phyloP scores from a whole-genome alignment of 2,329 filamentous ascomycete species.

The Tolypocladium tropicale region DNA sequence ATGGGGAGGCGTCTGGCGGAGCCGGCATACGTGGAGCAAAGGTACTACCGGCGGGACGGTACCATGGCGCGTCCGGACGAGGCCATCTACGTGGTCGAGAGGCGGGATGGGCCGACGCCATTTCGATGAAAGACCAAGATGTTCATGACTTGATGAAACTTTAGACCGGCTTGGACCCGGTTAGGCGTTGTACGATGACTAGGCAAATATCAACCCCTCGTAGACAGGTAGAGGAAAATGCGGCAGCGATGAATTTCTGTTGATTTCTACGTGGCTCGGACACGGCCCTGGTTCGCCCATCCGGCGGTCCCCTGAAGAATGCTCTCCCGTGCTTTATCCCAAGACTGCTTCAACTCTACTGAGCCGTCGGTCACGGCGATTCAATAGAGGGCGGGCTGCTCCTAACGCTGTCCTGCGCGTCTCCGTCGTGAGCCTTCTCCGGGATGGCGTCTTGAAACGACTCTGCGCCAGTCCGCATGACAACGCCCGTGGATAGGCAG shows the following conservation, averaged over 20 bases:
- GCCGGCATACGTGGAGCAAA: conserved; percentile 8
- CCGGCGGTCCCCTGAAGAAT: background rate
- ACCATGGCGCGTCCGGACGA: conserved; percentile 5
- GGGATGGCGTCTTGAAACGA: conserved; percentile 12
- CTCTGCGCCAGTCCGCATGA: conserved; percentile 53
- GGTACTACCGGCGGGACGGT: conserved; percentile 10
- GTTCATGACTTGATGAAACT: background rate
- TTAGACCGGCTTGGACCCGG: background rate
- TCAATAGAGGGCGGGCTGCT: conserved; percentile 4
- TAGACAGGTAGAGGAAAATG: background rate
- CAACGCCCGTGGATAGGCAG: conserved; percentile 46
- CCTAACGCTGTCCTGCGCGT: conserved; percentile 1
- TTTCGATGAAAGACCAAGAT: background rate
- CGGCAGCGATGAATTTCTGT: background rate
- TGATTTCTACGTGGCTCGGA: background rate
- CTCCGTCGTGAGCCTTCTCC: conserved; percentile 9
- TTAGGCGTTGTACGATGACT: background rate
- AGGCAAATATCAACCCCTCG: background rate
- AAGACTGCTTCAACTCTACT: too few relatives aligned
- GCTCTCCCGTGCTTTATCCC: background rate
- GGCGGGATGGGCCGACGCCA: background rate
- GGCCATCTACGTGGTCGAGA: background rate
- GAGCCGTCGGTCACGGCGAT: background rate
- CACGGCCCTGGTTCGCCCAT: background rate
- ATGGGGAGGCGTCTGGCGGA: conserved; percentile 5